Percentiles rank a stretch among this genome's conserved stretches.
Conservation (phyloP, 2,329 filamentous ascomycete genomes). For the Sarocladium strictum region DNA sequence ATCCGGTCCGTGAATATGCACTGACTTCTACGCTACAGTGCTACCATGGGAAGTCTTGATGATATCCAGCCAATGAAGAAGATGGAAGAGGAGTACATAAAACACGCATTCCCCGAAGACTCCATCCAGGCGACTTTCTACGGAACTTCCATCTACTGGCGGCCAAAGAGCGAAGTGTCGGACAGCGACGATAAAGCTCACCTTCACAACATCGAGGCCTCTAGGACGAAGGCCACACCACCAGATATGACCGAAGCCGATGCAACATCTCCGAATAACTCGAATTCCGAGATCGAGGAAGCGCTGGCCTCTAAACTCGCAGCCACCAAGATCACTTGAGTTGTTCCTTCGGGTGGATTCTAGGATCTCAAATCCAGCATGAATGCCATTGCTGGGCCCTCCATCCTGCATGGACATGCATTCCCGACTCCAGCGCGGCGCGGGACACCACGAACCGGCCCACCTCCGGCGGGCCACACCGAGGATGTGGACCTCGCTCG, state of each 20-base stretch:
- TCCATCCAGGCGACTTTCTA: constrained; percentile 17
- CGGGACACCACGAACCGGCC: neutral
- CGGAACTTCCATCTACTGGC: constrained; percentile 23
- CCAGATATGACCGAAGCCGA: neutral
- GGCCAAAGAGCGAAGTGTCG: neutral
- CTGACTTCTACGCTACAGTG: neutral
- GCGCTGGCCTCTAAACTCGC: neutral
- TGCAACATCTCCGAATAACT: neutral
- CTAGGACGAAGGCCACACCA: neutral
- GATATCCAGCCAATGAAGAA: constrained; percentile 19
- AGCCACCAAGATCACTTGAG: neutral
- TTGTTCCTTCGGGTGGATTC: no score
- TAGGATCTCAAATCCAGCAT: no score
- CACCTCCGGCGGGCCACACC: neutral
- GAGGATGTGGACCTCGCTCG: neutral
- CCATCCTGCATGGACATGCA: neutral
- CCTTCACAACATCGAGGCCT: neutral
- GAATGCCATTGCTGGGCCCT: no score
- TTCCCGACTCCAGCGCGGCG: neutral
- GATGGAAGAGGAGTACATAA: constrained; percentile 19
- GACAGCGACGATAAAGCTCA: neutral
- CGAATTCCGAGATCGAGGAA: neutral
- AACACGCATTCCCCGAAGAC: constrained; percentile 18
- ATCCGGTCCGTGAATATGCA: neutral
- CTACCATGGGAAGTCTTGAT: constrained; percentile 15